Evolutionary conservation across 192 early-diverging fungal genomes (phyloP).

Genomic region (Linnemannia schmuckeri): DNA sequence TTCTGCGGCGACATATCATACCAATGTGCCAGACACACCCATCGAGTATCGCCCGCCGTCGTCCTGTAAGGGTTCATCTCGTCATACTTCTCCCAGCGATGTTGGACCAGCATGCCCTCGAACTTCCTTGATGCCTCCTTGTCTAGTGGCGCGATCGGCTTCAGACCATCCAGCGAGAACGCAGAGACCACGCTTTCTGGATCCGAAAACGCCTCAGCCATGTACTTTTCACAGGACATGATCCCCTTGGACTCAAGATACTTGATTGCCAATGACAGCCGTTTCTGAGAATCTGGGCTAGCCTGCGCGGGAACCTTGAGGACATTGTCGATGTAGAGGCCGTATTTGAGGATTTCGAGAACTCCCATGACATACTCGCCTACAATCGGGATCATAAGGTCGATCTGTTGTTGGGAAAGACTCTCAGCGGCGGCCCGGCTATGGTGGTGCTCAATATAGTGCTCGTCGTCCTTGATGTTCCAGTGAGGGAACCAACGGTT

Average conservation of each 20-base stretch:
- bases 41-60: conserved; percentile 16
- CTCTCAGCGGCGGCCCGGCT: background rate
- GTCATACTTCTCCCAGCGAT: background rate
- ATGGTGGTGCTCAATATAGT: background rate
- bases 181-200: background rate
- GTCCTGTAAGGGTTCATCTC: conserved; percentile 19
- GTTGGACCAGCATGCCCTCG: conserved; percentile 4
- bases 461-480: conserved; percentile 22
- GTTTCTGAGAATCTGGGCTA: conserved; percentile 11
- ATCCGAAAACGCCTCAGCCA: background rate
- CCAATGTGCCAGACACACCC: conserved; percentile 29
- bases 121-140: background rate
- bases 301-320: conserved; percentile 1
- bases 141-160: conserved; percentile 5
- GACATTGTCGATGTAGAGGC: conserved; percentile 8
- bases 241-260: conserved; percentile 1
- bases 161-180: background rate
- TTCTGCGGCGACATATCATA: conserved; percentile 3
- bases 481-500: conserved; percentile 1
- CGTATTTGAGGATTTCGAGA: conserved; percentile 35
- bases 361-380: conserved; percentile 36
- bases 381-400: conserved; percentile 1
- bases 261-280: conserved; percentile 19
- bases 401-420: background rate
- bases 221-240: background rate